Conservation (phyloP, 306 rosid genomes). For the Glycyrrhiza uralensis region DNA sequence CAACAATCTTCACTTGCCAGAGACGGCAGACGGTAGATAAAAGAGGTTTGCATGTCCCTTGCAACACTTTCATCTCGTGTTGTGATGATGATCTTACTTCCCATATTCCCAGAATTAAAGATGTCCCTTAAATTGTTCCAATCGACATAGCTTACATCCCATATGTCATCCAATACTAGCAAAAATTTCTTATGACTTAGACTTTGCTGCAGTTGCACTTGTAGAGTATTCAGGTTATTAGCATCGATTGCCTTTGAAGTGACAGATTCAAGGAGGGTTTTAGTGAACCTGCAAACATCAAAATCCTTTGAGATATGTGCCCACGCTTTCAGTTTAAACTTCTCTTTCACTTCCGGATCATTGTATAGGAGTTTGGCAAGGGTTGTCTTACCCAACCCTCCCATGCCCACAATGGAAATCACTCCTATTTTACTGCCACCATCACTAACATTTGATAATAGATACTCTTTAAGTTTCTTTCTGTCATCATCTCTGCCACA, state of each 20-base stretch:
- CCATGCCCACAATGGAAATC: not conserved
- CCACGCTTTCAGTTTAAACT: conserved; percentile 22
- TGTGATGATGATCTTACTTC: not conserved
- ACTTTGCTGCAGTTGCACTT: conserved; percentile 20
- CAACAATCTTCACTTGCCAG: conserved; percentile 31
- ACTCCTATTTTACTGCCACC: not conserved
- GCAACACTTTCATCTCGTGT: conserved; percentile 29
- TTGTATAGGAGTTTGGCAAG: conserved; percentile 26
- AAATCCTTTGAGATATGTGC: conserved; percentile 31
- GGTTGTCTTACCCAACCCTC: conserved; percentile 29
- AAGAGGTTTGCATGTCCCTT: conserved; percentile 29
- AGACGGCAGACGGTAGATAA: conserved; percentile 15
- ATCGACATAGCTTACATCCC: conserved; percentile 30
- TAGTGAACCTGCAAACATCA: conserved; percentile 20
- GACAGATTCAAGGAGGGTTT: conserved; percentile 25
- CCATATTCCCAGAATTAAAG: not conserved
- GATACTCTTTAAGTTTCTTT: too few species aligned
- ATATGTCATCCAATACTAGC: conserved; percentile 46
- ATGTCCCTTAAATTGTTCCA: conserved; percentile 32
- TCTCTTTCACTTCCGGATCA: not conserved
- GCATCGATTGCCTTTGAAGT: not conserved
- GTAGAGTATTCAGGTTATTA: conserved; percentile 8
- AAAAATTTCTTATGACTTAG: conserved; percentile 28
- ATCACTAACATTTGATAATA: not conserved
- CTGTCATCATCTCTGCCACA: conserved; percentile 23